Base-by-base conservation (phyloP, 345 rosid species). In the Toxicodendron radicans region DNA sequence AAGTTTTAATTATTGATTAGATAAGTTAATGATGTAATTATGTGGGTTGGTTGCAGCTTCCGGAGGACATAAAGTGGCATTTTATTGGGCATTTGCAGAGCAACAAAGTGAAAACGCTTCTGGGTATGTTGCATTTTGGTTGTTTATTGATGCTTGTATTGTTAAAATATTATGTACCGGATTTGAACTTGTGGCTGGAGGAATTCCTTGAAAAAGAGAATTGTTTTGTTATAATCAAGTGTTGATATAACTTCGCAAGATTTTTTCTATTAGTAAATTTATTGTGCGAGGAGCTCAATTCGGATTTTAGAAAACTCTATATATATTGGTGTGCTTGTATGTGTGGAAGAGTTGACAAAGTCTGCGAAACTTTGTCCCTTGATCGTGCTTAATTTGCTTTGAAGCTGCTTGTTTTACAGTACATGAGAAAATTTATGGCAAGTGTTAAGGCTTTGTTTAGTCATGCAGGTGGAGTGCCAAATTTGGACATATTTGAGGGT, bases 11-110 rank as follows among this genome's bases (percentile, higher is more conserved):
- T 10, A 30, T 30, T 16, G 9, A 21, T 64, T 52, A 38, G 35
- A 27, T 54, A 35, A 23, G 23, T 59, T 51, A 41, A 10, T 45
- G 66, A 66, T 66, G 16, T 18, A 66, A 24, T 66, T 58, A 32
- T 24, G n/a, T n/a, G 51, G 33, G 77, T 3, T 75, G 32, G 17
- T 10, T 41, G 77, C 89, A 92, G 98, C 91, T 92, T 51, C 98
- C 97, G 1, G 87, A 80, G 66, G 97, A 95, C 78, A 85, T 95
- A 20, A 83, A 92, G 77, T 95, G 99, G 97, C 97, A 92, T 81
- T 94, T 85, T 73, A 77, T 91, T 41, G 98, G 97, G 70, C 97
- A 91, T 75, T 81, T 92, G 83, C 99, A 95, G 87, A 89, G 90
- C 81, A 95, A 95, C 85, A 95, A 95, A 88, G 97, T 83, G 66